Percentiles rank a stretch among this genome's conserved stretches.
These are phyloP conservation scores for Intubia oerlemansii DNA, from an alignment of 2,329 filamentous ascomycete genomes.

Conservation along the genomic window DNA sequence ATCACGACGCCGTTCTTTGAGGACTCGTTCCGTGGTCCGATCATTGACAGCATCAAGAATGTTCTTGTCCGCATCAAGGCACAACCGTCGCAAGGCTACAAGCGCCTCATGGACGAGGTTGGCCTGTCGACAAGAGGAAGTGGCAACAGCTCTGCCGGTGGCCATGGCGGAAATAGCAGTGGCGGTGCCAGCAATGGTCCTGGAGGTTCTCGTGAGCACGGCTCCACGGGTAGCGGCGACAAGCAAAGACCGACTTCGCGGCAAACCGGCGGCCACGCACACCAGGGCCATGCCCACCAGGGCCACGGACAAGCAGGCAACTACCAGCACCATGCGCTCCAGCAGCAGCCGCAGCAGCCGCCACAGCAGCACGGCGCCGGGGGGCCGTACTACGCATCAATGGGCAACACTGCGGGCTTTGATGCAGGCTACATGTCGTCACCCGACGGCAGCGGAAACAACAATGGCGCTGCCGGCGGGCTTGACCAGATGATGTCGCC, in stretches of 20 bases:
- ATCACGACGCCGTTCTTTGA: slow-evolving; percentile 95
- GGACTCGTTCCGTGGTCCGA: slow-evolving; percentile 67
- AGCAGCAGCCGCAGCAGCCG: slow-evolving; percentile 17
- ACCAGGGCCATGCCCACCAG: slow-evolving; percentile 16
- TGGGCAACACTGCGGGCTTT: slow-evolving; percentile 22
- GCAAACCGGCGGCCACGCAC: slow-evolving; percentile 25
- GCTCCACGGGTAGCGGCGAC: slow-evolving; percentile 24
- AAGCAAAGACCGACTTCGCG: slow-evolving; percentile 34
- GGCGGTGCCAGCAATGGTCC: slow-evolving; percentile 19
- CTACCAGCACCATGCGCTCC: slow-evolving; percentile 9
- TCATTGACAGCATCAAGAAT: slow-evolving; percentile 78
- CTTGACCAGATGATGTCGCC: too few relatives aligned
- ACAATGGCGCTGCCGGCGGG: slow-evolving; percentile 4
- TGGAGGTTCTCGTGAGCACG: slow-evolving; percentile 25
- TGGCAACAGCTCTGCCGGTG: slow-evolving; percentile 16
- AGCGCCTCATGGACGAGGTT: slow-evolving; percentile 96
- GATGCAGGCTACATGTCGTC: slow-evolving; percentile 30
- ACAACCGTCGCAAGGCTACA: slow-evolving; percentile 87
- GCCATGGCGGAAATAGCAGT: slow-evolving; percentile 14
- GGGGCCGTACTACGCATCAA: slow-evolving; percentile 31
- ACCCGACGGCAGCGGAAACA: slow-evolving; percentile 27
- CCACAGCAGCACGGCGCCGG: slow-evolving; percentile 12
- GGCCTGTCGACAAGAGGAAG: slow-evolving; percentile 50
- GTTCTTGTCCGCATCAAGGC: slow-evolving; percentile 82
- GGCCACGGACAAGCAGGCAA: too few relatives aligned